Evolutionary conservation across 1,139 yeast genomes (phyloP), one percentile per base, ranked within the genome.

Genomic region (Arxiozyma slooffiae): DNA sequence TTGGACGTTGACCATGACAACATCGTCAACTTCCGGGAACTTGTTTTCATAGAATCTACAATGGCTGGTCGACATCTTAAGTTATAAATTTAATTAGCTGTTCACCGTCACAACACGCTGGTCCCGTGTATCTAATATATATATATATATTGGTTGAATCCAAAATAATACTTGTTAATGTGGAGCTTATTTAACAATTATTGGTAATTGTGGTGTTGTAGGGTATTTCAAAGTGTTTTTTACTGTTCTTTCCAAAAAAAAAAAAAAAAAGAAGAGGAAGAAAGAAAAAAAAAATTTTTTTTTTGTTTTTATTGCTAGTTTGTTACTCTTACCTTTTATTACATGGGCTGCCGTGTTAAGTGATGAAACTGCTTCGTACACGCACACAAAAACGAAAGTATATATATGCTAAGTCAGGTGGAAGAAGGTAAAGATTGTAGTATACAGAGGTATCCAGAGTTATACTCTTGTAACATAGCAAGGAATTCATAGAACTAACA

Each of bases 1-100:
- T 75, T 88, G 96, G 64, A 92, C 98, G 71, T 92, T 92, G 67
- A 92, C 98, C 92, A 92, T 90, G 57, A 92, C 97, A 60, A 92
- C 95, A 70, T 94, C 98, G 62, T 92, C 98, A 66, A 94, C 95
- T 71, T 92, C 99, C 55, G 99, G 99, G 75, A 84, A 92, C 71
- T 90, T 90, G 80, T 90, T 92, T 71, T 92, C 98, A 69, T 92
- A 92, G 73, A 85, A 94, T 75, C 99, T 84, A 76, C 97, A 90
- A 70, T 87, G 82, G 49, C 95, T 83, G 47, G 94, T 84, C 69
- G 95, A 82, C 92, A 85, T 84, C 39, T 51, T 42, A 34, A 26
- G 22, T 7, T 38, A 14, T 14, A 9, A 9, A 23, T 40, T 9
- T 40, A 16, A 23, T n/a, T 14, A 22, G n/a, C 5, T 11, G 17